These are phyloP conservation scores for Litsea cubeba DNA, from an alignment of 164 flowering plant genomes.

Conservation along the genomic window DNA sequence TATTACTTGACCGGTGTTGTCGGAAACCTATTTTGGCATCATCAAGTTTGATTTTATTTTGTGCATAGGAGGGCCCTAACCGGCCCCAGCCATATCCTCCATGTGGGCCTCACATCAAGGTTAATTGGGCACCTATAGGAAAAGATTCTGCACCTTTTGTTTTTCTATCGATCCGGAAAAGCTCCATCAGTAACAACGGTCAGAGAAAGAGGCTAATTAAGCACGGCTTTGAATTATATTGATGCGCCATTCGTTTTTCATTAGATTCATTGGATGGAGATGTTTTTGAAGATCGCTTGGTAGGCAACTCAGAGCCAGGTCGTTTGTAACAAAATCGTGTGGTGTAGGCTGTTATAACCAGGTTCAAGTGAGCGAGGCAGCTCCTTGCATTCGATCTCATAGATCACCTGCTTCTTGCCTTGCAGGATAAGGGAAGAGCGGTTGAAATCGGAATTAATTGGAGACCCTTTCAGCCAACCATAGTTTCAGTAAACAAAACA, in stretches of 20 bases:
- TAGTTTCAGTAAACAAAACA: neutral
- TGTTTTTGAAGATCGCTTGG: neutral
- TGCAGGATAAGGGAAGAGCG: neutral
- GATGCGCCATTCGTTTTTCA: neutral
- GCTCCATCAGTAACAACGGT: neutral
- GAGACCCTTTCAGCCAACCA: neutral
- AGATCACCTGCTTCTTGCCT: neutral
- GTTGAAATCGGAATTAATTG: neutral
- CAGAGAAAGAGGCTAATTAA: conserved; percentile 19
- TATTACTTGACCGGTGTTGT: no score
- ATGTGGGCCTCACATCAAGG: no score
- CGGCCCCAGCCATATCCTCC: no score
- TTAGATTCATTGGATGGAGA: neutral
- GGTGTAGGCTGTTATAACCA: neutral
- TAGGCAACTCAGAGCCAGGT: neutral
- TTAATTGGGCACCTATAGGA: no score
- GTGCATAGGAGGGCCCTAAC: no score
- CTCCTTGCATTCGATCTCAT: neutral
- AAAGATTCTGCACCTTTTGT: neutral
- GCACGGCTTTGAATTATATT: conserved; percentile 2
- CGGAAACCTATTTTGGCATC: no score
- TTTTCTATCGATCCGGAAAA: neutral
- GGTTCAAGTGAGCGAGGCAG: neutral
- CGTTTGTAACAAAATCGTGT: neutral
- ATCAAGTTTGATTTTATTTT: no score